Base-by-base conservation (phyloP, 2,329 filamentous ascomycete genomes). In the Cucurbitaria berberidis region DNA sequence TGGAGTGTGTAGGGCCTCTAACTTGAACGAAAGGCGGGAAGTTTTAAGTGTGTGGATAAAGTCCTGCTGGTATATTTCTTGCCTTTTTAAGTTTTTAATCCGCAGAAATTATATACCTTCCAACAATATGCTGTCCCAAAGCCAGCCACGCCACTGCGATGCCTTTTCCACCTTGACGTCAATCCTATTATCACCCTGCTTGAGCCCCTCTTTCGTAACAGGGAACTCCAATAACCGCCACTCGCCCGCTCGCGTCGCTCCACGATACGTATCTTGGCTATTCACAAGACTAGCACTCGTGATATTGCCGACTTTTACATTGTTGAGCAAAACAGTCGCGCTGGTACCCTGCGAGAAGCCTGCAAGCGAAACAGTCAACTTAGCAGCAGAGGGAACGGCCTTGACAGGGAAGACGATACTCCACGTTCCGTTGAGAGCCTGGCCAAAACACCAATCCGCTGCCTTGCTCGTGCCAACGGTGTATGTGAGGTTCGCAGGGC, bases 401-500 rank as follows among this genome's bases (percentile, higher is more conserved):
- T 39, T 51, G 63, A 27, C 72, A 59, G 55, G 76, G 74, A 76
- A 76, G 3, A 58, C 45, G 15, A 76, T 63, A 3, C 51, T 55
- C 69, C 71, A 74, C 0, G 67, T 73, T 0, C 74, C 74, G 0
- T 70, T 48, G 2, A 61, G 57, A 3, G 76, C 77, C 53, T 81
- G 80, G 0, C 74, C 80, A 48, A 81, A 83, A 53, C 77, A 82
- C 81, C 81, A 83, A 49, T 83, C 80, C 7, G 32, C 44, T 1
- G 52, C 19, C 1, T 63, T 58, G 2, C 69, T 68, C 4, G 64
- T 63, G 3, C 79, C 79, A 11, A 81, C 63, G 0, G 70, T 78
- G 57, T 76, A 83, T 0, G 74, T 78, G 9, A 82, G 57, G 48
- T 81, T 77, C 2, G 72, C 75, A 0, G 81, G 80, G 34, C 78